phyloP scores from a whole-genome alignment of 129 eudicot genomes.

The Flaveria brownii region DNA sequence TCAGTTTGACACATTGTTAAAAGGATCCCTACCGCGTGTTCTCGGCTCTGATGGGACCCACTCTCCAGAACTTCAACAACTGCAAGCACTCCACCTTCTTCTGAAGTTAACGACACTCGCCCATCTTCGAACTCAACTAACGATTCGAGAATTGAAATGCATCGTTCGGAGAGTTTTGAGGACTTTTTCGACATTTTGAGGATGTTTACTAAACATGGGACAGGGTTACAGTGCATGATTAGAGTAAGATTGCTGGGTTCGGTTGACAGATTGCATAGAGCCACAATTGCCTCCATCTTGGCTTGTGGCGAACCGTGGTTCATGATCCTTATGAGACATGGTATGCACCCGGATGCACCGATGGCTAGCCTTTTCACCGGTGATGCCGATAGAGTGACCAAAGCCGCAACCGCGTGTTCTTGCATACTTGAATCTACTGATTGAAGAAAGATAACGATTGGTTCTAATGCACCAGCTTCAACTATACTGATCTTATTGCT shows the following conservation, averaged over 20 bases:
- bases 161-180: constrained; percentile 66
- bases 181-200: constrained; percentile 67
- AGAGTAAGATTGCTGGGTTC: constrained; percentile 49
- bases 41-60: constrained; percentile 83
- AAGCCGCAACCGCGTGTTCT: constrained; percentile 79
- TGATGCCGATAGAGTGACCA: constrained; percentile 90
- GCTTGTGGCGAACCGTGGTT: constrained; percentile 60
- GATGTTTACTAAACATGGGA: constrained; percentile 58
- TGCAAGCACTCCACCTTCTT: constrained; percentile 88
- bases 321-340: constrained; percentile 60
- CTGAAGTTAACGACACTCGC: constrained; percentile 48
- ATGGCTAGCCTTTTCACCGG: constrained; percentile 70
- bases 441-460: constrained; percentile 72
- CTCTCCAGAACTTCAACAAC: constrained; percentile 86
- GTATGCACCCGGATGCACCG: constrained; percentile 73
- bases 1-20: constrained; percentile 76
- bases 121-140: constrained; percentile 62
- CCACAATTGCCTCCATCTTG: constrained; percentile 74
- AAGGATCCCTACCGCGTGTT: constrained; percentile 89
- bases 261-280: constrained; percentile 87
- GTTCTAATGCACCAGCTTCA: constrained; percentile 79
- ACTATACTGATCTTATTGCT: constrained; percentile 86
- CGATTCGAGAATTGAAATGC: constrained; percentile 74
- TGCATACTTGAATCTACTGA: constrained; percentile 56
- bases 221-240: constrained; percentile 63